These are phyloP conservation scores for Fraxinus anomala DNA, from an alignment of 257 asterid species.

Conservation along the genomic window DNA sequence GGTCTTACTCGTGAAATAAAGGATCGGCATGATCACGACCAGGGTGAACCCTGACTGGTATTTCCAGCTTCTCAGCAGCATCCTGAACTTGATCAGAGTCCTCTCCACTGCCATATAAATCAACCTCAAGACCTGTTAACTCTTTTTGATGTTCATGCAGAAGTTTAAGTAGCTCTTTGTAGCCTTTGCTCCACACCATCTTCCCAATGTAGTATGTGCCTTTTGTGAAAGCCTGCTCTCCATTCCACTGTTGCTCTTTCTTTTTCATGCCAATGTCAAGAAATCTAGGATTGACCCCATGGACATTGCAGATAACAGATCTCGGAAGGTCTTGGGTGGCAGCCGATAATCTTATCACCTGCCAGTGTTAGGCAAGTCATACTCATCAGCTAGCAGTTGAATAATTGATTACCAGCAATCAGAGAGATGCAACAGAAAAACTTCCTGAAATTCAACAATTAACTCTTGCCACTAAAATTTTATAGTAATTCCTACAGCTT, in stretches of 20 bases:
- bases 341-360: conserved; percentile 97
- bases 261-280: conserved; percentile 77
- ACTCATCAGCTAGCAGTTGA: conserved; percentile 30
- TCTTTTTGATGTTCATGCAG: conserved; percentile 75
- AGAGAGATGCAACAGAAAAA: conserved; percentile 2
- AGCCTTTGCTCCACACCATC: conserved; percentile 98
- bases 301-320: conserved; percentile 89
- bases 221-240: conserved; percentile 60
- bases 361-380: conserved; percentile 28
- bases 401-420: conserved; percentile 17
- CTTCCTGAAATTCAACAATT: conserved; percentile 6
- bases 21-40: conserved; percentile 96
- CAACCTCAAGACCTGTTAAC: conserved; percentile 68
- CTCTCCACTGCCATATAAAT: conserved; percentile 92
- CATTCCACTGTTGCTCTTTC: conserved; percentile 61
- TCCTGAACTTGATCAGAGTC: conserved; percentile 77
- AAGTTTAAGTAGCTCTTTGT: conserved; percentile 83
- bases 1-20: conserved; percentile 85
- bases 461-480: conserved; percentile 7
- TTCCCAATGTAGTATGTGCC: conserved; percentile 94
- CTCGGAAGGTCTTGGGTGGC: conserved; percentile 98
- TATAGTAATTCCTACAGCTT: neutral
- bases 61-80: conserved; percentile 66
- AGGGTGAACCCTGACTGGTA: conserved; percentile 74
- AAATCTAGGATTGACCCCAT: conserved; percentile 94